Base-by-base conservation (phyloP, 192 early-diverging fungal genomes). In the Fimicolochytrium jonesii region DNA sequence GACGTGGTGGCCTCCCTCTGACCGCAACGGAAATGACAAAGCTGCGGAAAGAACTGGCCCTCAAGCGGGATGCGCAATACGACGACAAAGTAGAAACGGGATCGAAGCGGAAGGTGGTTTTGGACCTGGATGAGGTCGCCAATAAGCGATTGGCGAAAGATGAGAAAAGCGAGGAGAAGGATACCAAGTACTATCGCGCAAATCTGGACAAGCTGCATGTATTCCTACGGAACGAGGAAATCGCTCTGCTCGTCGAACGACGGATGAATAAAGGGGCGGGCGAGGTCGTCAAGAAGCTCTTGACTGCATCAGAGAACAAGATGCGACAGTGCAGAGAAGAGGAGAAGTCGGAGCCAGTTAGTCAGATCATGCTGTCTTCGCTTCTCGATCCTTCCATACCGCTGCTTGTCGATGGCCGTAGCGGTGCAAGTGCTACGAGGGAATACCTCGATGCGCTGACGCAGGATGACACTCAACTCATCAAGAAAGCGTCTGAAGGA, bases 21-120 rank as follows among this genome's bases (percentile, higher is more conserved):
- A 70, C 72, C 1, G 69, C 71, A 17, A 67, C 57, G 10, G 77
- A 78, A 36, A 68, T 64, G 64, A 73, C 59, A 6, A 79, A 79
- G 50, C 25, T 76, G 31, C 61, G 57, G 22, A 46, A 51, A 37
- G 26, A 29, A 17, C 51, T 76, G 22, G 61, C 57, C 4, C 11
- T 44, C 15, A 44, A 71, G 31, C 55, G 42, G 26, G 64, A 58
- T 10, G 53, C 35, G 23, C 42, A 54, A 45, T 77, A 64, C 46
- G 64, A 73, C 11, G 71, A 72, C n/a, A 46, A 59, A 13, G 50
- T 36, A 6, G 54, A 49, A 42, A 62, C 49, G 17, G 55, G 50
- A 13, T 56, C 64, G 54, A 76, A 76, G 54, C 60, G 74, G 4
- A 71, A 71, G 43, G 50, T 75, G 25, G 73, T 76, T 2, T 36